Evolutionary conservation across 148 eudicot species (phyloP).

Genomic region (Chenopodium formosanum): DNA sequence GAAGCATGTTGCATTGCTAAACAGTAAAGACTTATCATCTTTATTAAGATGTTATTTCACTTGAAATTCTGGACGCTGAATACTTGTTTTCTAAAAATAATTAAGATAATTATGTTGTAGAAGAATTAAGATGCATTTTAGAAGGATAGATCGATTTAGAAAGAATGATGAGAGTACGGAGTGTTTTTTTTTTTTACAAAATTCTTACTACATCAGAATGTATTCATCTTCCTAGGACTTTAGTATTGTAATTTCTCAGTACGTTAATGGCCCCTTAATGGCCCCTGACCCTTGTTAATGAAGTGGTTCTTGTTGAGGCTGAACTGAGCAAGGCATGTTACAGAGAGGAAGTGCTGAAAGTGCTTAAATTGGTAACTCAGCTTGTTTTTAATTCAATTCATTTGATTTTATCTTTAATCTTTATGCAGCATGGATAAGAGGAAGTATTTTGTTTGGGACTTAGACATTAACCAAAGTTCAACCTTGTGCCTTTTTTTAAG

Average conservation of each 20-base stretch:
- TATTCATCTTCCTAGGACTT: not conserved
- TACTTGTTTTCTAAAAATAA: no score
- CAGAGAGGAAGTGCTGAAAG: slow-evolving; percentile 84
- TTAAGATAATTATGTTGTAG: slow-evolving; percentile 32
- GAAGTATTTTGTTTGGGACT: no score
- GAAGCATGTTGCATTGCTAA: no score
- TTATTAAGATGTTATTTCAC: no score
- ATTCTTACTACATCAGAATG: not conserved
- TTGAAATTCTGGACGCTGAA: no score
- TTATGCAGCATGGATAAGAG: no score
- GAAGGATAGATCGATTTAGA: slow-evolving; percentile 47
- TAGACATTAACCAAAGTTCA: no score
- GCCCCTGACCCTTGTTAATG: slow-evolving; percentile 33
- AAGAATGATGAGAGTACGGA: slow-evolving; percentile 51
- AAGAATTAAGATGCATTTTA: slow-evolving; percentile 62
- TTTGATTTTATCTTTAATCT: not conserved
- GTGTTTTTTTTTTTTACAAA: slow-evolving; percentile 29
- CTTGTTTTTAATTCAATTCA: not conserved
- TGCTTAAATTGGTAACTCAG: slow-evolving; percentile 16
- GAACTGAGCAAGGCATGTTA: slow-evolving; percentile 80
- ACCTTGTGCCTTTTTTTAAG: no score
- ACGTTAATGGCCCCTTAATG: not conserved
- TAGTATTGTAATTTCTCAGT: not conserved
- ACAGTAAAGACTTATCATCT: no score
- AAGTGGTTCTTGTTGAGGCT: slow-evolving; percentile 56